phyloP scores from a whole-genome alignment of 345 rosid species.

The Gossypium ekmanianum region DNA sequence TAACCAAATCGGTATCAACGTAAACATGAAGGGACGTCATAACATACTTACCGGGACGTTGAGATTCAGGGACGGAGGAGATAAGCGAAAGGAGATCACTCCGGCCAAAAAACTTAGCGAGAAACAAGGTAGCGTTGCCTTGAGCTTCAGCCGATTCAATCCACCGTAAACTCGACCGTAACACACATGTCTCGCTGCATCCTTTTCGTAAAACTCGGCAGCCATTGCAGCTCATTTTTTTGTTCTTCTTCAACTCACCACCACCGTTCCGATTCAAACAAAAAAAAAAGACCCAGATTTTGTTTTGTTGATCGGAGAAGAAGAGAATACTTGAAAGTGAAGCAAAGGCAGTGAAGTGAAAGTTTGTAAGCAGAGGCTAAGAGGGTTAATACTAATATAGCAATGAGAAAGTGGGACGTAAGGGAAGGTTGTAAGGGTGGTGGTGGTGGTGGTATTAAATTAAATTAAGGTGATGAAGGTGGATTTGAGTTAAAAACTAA shows the following conservation, averaged over 20 bases:
- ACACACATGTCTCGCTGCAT: constrained; percentile 47
- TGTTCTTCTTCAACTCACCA: not conserved
- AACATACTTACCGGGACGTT: constrained; percentile 40
- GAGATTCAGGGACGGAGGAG: constrained; percentile 47
- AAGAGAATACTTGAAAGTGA: not conserved
- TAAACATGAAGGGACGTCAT: no score
- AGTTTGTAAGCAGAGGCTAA: not conserved
- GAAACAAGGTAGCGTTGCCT: constrained; percentile 59
- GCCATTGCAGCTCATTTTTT: constrained; percentile 56
- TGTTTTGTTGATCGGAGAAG: not conserved
- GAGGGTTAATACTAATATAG: not conserved
- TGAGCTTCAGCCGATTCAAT: constrained; percentile 49
- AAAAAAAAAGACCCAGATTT: not conserved
- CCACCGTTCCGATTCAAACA: constrained; percentile 8
- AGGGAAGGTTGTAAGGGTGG: not conserved
- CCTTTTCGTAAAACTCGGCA: constrained; percentile 60
- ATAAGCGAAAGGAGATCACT: constrained; percentile 45
- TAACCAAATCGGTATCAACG: no score
- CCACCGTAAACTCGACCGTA: constrained; percentile 52
- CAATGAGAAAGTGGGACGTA: not conserved
- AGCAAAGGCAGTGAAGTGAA: not conserved
- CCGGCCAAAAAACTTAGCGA: constrained; percentile 60
- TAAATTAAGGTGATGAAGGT: not conserved
- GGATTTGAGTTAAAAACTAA: constrained; percentile 27
- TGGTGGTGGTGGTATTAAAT: not conserved